Percentiles rank a stretch among this genome's conserved stretches.
Conservation (phyloP, 805 yeast species). For the Wickerhamomyces bovis region DNA sequence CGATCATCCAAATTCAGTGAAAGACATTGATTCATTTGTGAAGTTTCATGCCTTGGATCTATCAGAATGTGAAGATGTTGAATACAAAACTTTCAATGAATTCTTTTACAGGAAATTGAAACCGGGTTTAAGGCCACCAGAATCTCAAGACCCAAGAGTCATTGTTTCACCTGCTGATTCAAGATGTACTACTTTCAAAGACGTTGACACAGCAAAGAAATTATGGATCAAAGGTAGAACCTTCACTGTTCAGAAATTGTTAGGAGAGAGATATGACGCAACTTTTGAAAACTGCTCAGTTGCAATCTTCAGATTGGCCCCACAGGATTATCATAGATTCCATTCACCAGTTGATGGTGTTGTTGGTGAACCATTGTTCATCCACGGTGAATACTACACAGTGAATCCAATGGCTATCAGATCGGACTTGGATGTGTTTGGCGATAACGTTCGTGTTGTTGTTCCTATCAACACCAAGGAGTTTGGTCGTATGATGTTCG, state of each 20-base stretch:
- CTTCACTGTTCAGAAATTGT: slow-evolving; percentile 60
- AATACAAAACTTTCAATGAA: slow-evolving; percentile 74
- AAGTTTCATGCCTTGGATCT: slow-evolving; percentile 77
- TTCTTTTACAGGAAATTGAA: slow-evolving; percentile 78
- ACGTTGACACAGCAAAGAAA: slow-evolving; percentile 54
- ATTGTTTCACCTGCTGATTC: slow-evolving; percentile 68
- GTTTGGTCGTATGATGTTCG: slow-evolving; percentile 75
- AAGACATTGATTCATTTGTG: slow-evolving; percentile 69
- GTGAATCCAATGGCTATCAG: slow-evolving; percentile 97
- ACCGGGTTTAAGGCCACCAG: slow-evolving; percentile 66
- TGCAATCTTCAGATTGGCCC: slow-evolving; percentile 85
- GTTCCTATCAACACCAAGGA: slow-evolving; percentile 68
- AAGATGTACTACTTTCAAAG: slow-evolving; percentile 64
- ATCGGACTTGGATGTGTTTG: slow-evolving; percentile 82
- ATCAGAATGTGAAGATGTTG: slow-evolving; percentile 55
- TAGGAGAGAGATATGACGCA: slow-evolving; percentile 37
- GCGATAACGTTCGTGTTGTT: slow-evolving; percentile 79
- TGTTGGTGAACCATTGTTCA: slow-evolving; percentile 57
- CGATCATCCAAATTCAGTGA: slow-evolving; percentile 61
- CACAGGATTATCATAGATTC: slow-evolving; percentile 94
- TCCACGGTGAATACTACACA: slow-evolving; percentile 89
- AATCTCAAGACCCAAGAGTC: slow-evolving; percentile 28
- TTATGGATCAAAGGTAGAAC: slow-evolving; percentile 88
- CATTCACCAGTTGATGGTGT: slow-evolving; percentile 81
- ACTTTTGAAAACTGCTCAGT: slow-evolving; percentile 43